Evolutionary conservation across 768 basidiomycete genomes (phyloP).

Genomic region (Mrakia frigida): DNA sequence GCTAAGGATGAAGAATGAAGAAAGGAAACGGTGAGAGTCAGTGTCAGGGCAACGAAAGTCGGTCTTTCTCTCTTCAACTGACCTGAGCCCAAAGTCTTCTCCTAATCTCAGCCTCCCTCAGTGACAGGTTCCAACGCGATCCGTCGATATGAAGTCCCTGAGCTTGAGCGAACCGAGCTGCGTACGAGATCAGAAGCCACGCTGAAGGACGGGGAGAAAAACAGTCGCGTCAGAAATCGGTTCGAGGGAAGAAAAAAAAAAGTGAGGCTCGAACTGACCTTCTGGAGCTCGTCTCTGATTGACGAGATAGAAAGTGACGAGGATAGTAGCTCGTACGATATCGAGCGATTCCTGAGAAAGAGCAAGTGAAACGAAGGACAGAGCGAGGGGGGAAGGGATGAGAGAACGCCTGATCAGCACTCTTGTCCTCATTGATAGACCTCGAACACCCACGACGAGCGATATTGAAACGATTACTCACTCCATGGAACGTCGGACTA

Average conservation of each 20-base stretch:
- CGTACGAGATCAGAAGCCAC: slow-evolving; percentile 34
- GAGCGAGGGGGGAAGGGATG: too few relatives aligned
- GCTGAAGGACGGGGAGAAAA: slow-evolving; percentile 12
- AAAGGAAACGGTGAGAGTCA: too few relatives aligned
- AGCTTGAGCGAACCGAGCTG: slow-evolving; percentile 34
- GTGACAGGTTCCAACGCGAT: slow-evolving; percentile 30
- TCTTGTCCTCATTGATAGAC: not conserved
- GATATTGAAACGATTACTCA: not conserved
- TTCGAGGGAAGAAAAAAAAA: not conserved
- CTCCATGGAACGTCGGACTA: slow-evolving; percentile 35
- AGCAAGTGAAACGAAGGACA: not conserved
- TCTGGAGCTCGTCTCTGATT: slow-evolving; percentile 34
- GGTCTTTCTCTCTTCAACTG: too few relatives aligned
- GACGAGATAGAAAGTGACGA: slow-evolving; percentile 35
- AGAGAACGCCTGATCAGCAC: not conserved
- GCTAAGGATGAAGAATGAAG: not conserved
- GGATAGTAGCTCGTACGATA: slow-evolving; percentile 32
- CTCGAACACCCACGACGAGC: not conserved
- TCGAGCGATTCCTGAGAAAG: slow-evolving; percentile 33
- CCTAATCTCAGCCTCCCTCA: slow-evolving; percentile 35
- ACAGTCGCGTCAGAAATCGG: not conserved
- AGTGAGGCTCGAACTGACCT: not conserved
- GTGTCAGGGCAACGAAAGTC: too few relatives aligned
- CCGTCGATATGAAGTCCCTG: slow-evolving; percentile 38
- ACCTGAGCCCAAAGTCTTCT: slow-evolving; percentile 37